Evolutionary conservation across 2,329 filamentous ascomycete genomes (phyloP).

Genomic region (Diaporthe sp.): DNA sequence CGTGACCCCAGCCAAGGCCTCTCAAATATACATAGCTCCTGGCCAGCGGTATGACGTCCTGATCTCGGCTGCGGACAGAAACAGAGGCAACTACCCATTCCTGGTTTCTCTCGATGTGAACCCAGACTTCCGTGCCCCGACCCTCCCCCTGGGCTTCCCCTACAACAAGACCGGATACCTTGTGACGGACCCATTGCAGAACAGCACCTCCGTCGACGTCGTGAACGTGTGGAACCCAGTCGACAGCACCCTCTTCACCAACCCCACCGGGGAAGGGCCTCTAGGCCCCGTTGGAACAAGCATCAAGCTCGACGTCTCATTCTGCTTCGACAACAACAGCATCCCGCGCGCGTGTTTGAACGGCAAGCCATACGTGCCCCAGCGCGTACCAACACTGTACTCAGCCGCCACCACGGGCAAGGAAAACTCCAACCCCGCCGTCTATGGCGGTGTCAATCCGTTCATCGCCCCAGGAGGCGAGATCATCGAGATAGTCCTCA

Average conservation of each 20-base stretch:
- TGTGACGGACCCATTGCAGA: slow-evolving; percentile 47
- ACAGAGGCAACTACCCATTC: slow-evolving; percentile 54
- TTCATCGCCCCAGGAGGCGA: slow-evolving; percentile 51
- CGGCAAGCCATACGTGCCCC: slow-evolving; percentile 72
- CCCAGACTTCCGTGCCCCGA: slow-evolving; percentile 50
- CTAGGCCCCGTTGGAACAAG: slow-evolving; percentile 64
- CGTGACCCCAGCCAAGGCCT: slow-evolving; percentile 47
- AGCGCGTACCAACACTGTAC: slow-evolving; percentile 78
- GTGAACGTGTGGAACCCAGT: slow-evolving; percentile 59
- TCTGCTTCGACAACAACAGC: slow-evolving; percentile 70
- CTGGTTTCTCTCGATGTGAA: slow-evolving; percentile 57
- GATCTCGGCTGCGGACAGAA: slow-evolving; percentile 45
- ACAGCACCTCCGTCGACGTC: slow-evolving; percentile 42
- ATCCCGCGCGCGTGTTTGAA: slow-evolving; percentile 73
- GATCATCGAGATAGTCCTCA: slow-evolving; percentile 59
- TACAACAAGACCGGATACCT: slow-evolving; percentile 57
- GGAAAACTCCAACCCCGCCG: slow-evolving; percentile 51
- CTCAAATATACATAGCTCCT: slow-evolving; percentile 53
- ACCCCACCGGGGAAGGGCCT: slow-evolving; percentile 62
- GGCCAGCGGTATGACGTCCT: slow-evolving; percentile 59
- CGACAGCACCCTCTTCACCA: slow-evolving; percentile 71
- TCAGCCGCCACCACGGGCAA: slow-evolving; percentile 70
- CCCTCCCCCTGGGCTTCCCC: slow-evolving; percentile 44
- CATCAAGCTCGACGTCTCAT: slow-evolving; percentile 65
- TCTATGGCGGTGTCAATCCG: slow-evolving; percentile 57